These are phyloP conservation scores for Camellia lanceoleosa DNA, from an alignment of 148 eudicot genomes.

Conservation along the genomic window DNA sequence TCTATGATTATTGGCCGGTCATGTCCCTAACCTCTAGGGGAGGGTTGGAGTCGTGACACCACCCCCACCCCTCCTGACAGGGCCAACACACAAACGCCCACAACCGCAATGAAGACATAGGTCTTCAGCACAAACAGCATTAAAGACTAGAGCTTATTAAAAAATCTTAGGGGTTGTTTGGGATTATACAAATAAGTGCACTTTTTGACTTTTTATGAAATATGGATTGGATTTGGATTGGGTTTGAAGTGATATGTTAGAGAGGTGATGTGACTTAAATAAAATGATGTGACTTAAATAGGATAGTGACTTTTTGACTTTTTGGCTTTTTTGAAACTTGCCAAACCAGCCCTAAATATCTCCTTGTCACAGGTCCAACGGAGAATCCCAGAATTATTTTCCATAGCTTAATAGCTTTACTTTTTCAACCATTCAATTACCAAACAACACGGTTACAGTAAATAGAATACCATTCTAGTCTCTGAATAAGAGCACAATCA, in stretches of 20 bases:
- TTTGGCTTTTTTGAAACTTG: no score
- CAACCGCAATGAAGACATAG: not conserved
- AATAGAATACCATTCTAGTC: not conserved
- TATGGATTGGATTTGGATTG: no score
- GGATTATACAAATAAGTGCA: no score
- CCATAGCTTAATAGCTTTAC: not conserved
- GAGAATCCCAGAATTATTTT: not conserved
- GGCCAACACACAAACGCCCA: not conserved
- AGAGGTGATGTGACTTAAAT: no score
- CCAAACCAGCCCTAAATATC: not conserved
- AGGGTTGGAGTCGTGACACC: no score
- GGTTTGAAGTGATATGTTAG: no score
- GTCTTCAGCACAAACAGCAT: not conserved
- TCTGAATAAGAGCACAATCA: not conserved
- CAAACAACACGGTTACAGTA: not conserved
- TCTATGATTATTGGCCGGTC: no score
- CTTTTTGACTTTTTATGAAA: no score
- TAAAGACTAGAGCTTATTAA: not conserved
- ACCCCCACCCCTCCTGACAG: not conserved
- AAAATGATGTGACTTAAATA: no score
- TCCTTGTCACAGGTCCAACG: not conserved
- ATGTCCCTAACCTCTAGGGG: no score
- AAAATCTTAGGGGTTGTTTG: no score
- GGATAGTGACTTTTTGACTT: no score
- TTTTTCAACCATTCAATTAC: not conserved